phyloP scores from a whole-genome alignment of 2,329 filamentous ascomycete species.

The Phoma sp. region DNA sequence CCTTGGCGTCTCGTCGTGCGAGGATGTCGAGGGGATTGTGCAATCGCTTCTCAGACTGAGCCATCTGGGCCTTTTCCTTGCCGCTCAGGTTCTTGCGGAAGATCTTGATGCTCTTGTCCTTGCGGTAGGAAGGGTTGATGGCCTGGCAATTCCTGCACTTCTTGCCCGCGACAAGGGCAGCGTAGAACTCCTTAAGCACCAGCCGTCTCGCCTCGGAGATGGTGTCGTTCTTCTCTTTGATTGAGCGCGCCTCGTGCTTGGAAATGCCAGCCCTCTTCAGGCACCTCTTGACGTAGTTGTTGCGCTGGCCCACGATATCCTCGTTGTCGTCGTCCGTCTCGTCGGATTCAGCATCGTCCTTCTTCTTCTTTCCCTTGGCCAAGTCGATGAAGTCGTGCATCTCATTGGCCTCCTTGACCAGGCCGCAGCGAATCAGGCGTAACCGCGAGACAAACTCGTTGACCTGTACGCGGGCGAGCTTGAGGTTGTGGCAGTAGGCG shows the following conservation, averaged over 20 bases:
- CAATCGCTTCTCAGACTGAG: constrained; percentile 68
- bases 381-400: constrained; percentile 54
- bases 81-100: constrained; percentile 79
- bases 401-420: constrained; percentile 70
- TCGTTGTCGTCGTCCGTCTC: constrained; percentile 65
- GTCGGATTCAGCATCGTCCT: constrained; percentile 60
- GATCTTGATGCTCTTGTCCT: constrained; percentile 90
- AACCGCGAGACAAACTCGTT: constrained; percentile 85
- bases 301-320: constrained; percentile 62
- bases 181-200: constrained; percentile 82
- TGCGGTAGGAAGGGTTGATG: constrained; percentile 73
- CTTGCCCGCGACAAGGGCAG: constrained; percentile 70
- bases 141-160: constrained; percentile 70
- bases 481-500: constrained; percentile 86
- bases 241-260: constrained; percentile 53
- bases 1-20: constrained; percentile 53
- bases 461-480: constrained; percentile 75
- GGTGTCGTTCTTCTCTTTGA: constrained; percentile 78
- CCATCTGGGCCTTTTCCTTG: constrained; percentile 81
- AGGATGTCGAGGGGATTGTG: constrained; percentile 73
- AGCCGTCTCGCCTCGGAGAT: constrained; percentile 76
- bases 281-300: constrained; percentile 73
- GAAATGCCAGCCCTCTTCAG: constrained; percentile 65
- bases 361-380: constrained; percentile 45
- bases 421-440: constrained; percentile 81